Conservation (phyloP, 495 filamentous ascomycete species). For the Rhypophila decipiens region DNA sequence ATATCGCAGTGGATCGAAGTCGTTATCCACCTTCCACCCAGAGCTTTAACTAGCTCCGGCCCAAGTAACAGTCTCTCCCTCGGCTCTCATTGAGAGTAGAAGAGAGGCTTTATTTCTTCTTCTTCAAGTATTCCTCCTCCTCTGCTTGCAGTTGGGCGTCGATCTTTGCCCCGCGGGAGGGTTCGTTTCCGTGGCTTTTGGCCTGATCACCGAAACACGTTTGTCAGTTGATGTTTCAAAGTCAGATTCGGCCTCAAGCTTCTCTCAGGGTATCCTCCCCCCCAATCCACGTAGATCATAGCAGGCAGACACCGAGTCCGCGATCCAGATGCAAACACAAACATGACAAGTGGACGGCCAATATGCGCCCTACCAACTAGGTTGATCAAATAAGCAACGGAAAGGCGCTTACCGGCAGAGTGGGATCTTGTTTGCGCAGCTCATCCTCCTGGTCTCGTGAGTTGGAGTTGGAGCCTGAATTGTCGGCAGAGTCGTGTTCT, state of each 20-base stretch:
- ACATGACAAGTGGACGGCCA: background rate
- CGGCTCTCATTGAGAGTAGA: no score
- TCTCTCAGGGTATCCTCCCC: background rate
- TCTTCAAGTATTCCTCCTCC: constrained; percentile 58
- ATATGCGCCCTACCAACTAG: background rate
- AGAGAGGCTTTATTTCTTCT: no score
- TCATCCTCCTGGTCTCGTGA: constrained; percentile 47
- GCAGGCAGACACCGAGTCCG: no score
- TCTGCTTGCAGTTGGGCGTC: constrained; percentile 64
- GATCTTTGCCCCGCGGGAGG: constrained; percentile 63
- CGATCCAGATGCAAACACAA: no score
- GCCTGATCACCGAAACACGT: no score
- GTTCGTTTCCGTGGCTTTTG: constrained; percentile 62
- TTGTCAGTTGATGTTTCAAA: no score
- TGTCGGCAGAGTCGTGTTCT: constrained; percentile 8
- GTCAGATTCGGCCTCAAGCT: background rate
- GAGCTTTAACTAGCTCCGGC: no score
- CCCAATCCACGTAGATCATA: no score
- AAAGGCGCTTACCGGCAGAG: constrained; percentile 52
- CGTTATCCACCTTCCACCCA: no score
- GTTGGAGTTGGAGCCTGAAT: background rate
- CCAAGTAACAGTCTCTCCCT: no score
- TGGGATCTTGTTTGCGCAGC: constrained; percentile 58
- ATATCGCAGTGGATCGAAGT: no score
- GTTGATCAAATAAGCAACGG: background rate